Evolutionary conservation across 495 filamentous ascomycete species (phyloP), one percentile per base, ranked within the genome.

Genomic region (Gamarada debralockiae): DNA sequence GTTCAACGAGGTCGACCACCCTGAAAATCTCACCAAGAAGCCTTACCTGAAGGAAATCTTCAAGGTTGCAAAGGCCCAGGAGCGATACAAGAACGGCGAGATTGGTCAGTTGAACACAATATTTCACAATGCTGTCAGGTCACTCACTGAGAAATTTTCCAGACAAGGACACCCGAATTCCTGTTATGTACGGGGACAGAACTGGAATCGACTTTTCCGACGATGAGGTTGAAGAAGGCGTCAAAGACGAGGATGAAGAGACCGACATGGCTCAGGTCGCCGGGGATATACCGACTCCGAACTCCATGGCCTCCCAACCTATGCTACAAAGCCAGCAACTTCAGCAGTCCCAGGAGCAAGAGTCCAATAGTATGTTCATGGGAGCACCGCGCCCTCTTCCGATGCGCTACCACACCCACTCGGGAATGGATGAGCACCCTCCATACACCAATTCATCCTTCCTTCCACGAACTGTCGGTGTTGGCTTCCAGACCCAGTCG

Each of bases 1-100:
- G 58, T 77, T 76, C 50, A 59, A 57, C 18, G 71, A 74, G 29
- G 70, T 70, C 9, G 68, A 69, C 4, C 70, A 67, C 6, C 65
- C 67, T 0, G 65, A 59, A 13, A 79, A 80, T 31, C 36, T 50
- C 3, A 57, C 62, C 24, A 78, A 77, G 61, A 70, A 59, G 48
- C 53, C 66, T 1, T 73, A 63, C 18, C 49, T 90, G 17, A 80
- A 82, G 52, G 84, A 87, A 61, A 79, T 89, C 4, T 89, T 86
- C 62, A 79, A 77, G 48, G 76, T 89, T 17, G 83, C 85, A 18
- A 71, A 73, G 45, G 67, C 71, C 57, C 83, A 90, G 61, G 85
- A 88, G 56, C 67, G 73, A 9, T 86, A 70, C 55, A 67, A 73
- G 38, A 73, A 78, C 41, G 76, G 77, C 14, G 76, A 84, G 55